phyloP scores from a whole-genome alignment of 1,139 yeast genomes.

The Nakaseomyces nivariensis region DNA sequence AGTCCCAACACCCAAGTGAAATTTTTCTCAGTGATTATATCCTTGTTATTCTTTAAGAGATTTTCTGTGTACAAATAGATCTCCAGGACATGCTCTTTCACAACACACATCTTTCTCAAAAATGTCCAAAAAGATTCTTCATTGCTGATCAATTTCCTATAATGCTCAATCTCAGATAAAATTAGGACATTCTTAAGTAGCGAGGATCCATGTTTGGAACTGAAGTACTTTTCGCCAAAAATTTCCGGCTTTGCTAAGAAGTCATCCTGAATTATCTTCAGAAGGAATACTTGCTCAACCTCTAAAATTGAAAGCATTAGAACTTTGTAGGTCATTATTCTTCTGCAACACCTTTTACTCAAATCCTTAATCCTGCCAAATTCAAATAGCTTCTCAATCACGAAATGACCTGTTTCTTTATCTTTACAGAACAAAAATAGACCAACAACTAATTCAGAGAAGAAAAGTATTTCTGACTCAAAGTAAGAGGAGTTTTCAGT shows the following conservation, averaged over 20 bases:
- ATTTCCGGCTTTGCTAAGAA: slow-evolving; percentile 19
- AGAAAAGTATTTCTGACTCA: slow-evolving; percentile 4
- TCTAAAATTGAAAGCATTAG: slow-evolving; percentile 25
- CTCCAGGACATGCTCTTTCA: slow-evolving; percentile 40
- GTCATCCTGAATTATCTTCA: slow-evolving; percentile 17
- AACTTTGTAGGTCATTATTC: slow-evolving; percentile 24
- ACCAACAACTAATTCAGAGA: slow-evolving; percentile 2
- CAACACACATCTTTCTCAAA: slow-evolving; percentile 47
- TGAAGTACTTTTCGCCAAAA: slow-evolving; percentile 21
- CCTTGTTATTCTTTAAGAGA: slow-evolving; percentile 34
- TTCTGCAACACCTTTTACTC: slow-evolving; percentile 19
- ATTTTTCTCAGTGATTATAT: slow-evolving; percentile 38
- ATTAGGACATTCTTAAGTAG: slow-evolving; percentile 46
- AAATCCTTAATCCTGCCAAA: slow-evolving; percentile 11
- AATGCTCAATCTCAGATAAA: slow-evolving; percentile 40
- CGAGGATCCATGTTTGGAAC: slow-evolving; percentile 38
- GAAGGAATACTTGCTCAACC: slow-evolving; percentile 4
- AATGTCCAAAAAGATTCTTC: slow-evolving; percentile 56
- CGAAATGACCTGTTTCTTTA: slow-evolving; percentile 24
- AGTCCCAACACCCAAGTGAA: slow-evolving; percentile 59
- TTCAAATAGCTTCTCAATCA: slow-evolving; percentile 17
- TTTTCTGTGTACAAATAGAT: slow-evolving; percentile 43
- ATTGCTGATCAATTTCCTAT: slow-evolving; percentile 36
- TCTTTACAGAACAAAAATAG: slow-evolving; percentile 40
- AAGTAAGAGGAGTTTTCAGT: slow-evolving; percentile 2